Conservation (phyloP, 768 basidiomycete species). For the Mycena chlorophos region DNA sequence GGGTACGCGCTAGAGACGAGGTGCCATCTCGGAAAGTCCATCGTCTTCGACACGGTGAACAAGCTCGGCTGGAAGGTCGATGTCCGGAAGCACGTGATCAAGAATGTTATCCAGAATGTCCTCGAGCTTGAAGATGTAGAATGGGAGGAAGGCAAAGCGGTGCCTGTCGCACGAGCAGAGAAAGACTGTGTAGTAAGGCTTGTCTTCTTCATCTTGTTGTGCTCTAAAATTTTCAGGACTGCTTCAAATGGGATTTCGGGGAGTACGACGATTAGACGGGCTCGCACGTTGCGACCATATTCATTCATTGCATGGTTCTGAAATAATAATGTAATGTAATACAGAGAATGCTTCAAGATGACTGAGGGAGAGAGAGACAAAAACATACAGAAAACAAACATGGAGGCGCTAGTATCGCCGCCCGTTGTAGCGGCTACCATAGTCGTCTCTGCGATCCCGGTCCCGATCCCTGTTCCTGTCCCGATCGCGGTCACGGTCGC, state of each 20-base stretch:
- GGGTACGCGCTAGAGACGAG: slow-evolving; percentile 87
- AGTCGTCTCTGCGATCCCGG: background rate
- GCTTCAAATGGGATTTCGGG: slow-evolving; percentile 76
- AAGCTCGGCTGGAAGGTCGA: slow-evolving; percentile 82
- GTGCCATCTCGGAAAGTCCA: slow-evolving; percentile 89
- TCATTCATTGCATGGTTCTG: background rate
- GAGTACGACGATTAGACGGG: slow-evolving; percentile 32
- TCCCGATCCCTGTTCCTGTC: background rate
- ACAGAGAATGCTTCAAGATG: background rate
- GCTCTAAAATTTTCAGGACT: slow-evolving; percentile 50
- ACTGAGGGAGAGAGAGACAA: background rate
- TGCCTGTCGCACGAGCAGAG: slow-evolving; percentile 62
- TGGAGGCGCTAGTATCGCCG: background rate
- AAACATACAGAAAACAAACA: background rate
- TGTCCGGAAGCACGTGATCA: slow-evolving; percentile 74
- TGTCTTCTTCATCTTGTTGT: background rate
- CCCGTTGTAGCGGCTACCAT: background rate
- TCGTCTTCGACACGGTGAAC: slow-evolving; percentile 84
- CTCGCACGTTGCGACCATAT: background rate
- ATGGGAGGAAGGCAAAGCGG: slow-evolving; percentile 51
- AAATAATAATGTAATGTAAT: background rate
- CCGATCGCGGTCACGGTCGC: background rate
- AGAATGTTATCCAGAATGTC: slow-evolving; percentile 63
- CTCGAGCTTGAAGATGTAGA: slow-evolving; percentile 51
- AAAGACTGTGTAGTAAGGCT: slow-evolving; percentile 58